Base-by-base conservation (phyloP, 768 basidiomycete species). In the Xerocomus potaroensis region DNA sequence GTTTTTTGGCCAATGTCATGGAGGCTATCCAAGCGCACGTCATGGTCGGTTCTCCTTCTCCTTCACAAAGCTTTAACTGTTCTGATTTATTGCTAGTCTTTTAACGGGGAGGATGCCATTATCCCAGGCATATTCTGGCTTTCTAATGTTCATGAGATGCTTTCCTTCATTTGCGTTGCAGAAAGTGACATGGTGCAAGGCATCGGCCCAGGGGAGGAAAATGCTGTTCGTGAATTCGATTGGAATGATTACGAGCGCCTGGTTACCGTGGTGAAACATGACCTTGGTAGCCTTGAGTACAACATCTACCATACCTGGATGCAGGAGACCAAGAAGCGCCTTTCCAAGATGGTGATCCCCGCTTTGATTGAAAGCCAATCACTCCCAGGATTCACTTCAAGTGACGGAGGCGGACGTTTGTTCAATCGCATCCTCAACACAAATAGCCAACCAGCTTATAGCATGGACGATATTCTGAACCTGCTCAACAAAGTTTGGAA, bases 281-380 rank as follows among this genome's bases (percentile, higher is more conserved):
- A 99, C 65, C 81, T 99, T 34, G 96, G 98, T 69, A 92, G 89
- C 51, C 74, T 99, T 61, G 95, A 99, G 71, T 98, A 97, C 75
- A 99, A 99, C 75, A 95, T 99, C 68, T 98, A 97, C 67, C 95
- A 97, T 66, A 97, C 95, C 0, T 97, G 92, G 90, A 98, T 99
- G 92, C 72, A 88, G 46, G 96, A 97, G 72, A 89, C 92, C 31
- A 99, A 98, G 81, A 94, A 92, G 72, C 87, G 84, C 47, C 73
- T 99, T 32, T 77, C 82, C 37, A 98, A 97, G 75, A 98, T 98
- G 93, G 89, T 98, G 35, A 92, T 99, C 48, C 96, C 96, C n/a
- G 96, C 96, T 4, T 69, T 98, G 50, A 93, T 98, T 57, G 96
- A 98, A 69, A 94, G 90, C 54, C 96, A 98, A 64, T 95, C 95